Evolutionary conservation across 1,284 basidiomycete species (phyloP).

Genomic region (Fomitopsis schrenkii): DNA sequence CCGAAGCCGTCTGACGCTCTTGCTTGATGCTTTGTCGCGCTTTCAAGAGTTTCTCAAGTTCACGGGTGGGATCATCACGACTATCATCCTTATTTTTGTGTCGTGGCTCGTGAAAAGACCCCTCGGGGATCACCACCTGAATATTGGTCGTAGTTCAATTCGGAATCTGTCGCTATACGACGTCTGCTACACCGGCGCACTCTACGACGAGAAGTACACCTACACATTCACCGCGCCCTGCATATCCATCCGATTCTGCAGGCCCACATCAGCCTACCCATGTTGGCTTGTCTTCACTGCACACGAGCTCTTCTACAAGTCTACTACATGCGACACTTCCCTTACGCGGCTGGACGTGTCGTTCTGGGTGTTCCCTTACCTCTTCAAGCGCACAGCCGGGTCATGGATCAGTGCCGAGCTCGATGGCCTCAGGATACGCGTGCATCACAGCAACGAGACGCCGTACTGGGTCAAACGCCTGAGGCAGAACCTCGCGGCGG

Average conservation of each 20-base stretch:
- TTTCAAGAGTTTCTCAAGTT: not conserved
- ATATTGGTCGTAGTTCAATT: slow-evolving; percentile 16
- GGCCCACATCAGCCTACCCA: slow-evolving; percentile 28
- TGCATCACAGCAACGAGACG: slow-evolving; percentile 30
- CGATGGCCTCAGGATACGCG: slow-evolving; percentile 33
- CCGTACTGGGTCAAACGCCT: slow-evolving; percentile 35
- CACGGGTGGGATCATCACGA: not conserved
- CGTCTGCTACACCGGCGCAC: slow-evolving; percentile 16
- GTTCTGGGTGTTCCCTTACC: slow-evolving; percentile 37
- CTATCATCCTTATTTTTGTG: slow-evolving; percentile 7
- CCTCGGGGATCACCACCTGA: slow-evolving; percentile 15
- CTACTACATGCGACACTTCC: slow-evolving; percentile 30
- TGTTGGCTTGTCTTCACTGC: slow-evolving; percentile 30
- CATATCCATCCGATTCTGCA: slow-evolving; percentile 24
- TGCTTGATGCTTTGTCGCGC: not conserved
- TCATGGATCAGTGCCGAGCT: slow-evolving; percentile 32
- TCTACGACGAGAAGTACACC: slow-evolving; percentile 17
- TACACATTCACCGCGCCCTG: slow-evolving; percentile 14
- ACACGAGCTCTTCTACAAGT: slow-evolving; percentile 29
- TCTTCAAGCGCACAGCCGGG: slow-evolving; percentile 34
- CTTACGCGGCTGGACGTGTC: slow-evolving; percentile 23
- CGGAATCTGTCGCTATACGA: slow-evolving; percentile 11
- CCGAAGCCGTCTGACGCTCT: not conserved
- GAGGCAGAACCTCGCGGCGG: slow-evolving; percentile 34
- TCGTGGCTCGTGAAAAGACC: slow-evolving; percentile 16